These are phyloP conservation scores for Candida peoriensis DNA, from an alignment of 805 yeast genomes.

Conservation along the genomic window DNA sequence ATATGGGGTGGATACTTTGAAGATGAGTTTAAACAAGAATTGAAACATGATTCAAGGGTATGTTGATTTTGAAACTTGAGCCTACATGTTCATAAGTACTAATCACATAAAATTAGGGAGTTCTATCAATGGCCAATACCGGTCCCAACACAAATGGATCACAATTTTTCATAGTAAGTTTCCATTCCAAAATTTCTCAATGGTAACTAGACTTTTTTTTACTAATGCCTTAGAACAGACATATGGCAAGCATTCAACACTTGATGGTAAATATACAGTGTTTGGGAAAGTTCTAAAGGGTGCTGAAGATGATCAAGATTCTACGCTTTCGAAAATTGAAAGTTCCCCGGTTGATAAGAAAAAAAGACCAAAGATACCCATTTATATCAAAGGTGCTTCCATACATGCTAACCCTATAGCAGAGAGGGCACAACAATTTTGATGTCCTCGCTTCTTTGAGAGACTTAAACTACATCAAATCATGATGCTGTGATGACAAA, in stretches of 20 bases:
- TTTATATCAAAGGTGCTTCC: slow-evolving; percentile 26
- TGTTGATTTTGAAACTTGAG: slow-evolving; percentile 28
- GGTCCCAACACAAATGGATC: slow-evolving; percentile 66
- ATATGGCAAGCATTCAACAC: slow-evolving; percentile 81
- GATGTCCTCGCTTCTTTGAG: background rate
- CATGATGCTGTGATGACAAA: too few relatives aligned
- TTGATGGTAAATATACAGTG: slow-evolving; percentile 62
- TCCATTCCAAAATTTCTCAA: background rate
- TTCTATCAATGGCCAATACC: slow-evolving; percentile 66
- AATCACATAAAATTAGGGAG: slow-evolving; percentile 31
- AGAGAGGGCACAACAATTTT: slow-evolving; percentile 3
- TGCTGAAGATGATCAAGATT: slow-evolving; percentile 22
- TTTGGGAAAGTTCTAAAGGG: slow-evolving; percentile 73
- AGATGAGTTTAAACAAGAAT: slow-evolving; percentile 68
- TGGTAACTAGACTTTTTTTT: too few relatives aligned
- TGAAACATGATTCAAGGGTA: slow-evolving; percentile 65
- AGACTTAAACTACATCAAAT: too few relatives aligned
- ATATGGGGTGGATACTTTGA: slow-evolving; percentile 73
- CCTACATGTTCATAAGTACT: slow-evolving; percentile 1
- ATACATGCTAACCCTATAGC: slow-evolving; percentile 44
- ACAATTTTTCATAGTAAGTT: slow-evolving; percentile 54
- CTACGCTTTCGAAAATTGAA: slow-evolving; percentile 26
- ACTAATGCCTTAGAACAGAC: slow-evolving; percentile 35
- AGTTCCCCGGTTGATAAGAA: slow-evolving; percentile 28
- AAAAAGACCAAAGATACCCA: slow-evolving; percentile 29